Evolutionary conservation across 768 basidiomycete species (phyloP), one percentile per base, ranked within the genome.

Genomic region (Mrakia frigida): DNA sequence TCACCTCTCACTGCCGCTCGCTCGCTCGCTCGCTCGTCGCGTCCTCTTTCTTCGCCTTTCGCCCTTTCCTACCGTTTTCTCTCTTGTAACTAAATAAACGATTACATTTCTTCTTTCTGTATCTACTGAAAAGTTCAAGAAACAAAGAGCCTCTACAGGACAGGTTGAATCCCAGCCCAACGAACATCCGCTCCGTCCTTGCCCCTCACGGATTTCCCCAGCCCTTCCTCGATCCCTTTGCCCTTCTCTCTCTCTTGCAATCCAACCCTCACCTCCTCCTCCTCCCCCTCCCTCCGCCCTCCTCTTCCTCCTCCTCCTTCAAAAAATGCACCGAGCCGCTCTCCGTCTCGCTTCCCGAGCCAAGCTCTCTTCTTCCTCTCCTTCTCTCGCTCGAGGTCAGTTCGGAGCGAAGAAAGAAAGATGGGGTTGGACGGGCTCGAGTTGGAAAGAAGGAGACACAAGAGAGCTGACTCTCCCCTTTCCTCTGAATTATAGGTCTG

Each of bases 401-500:
- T 75, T 35, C 35, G 14, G 18, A 14, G 2, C 16, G 14, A 16
- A 16, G 43, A 46, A 46, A 14, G 16, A 3, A 50, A 50, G 46
- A 50, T 14, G 13, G 46, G 43, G 43, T 46, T 46, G 14, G 43
- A 2, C 16, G 43, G 13, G 18, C n/a, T 16, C 2, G 18, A 25
- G 37, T 46, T 56, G 18, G n/a, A n/a, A n/a, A n/a, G n/a, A n/a
- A n/a, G n/a, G n/a, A n/a, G n/a, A n/a, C n/a, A n/a, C n/a, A n/a
- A 31, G 28, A 60, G 23, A 50, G 46, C 52, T 39, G 56, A 25
- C 68, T 43, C 50, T 31, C 16, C 21, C 31, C 23, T 43, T 23
- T 6, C 31, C 28, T 33, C 46, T 35, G 10, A 25, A 35, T 28
- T 35, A 7, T 82, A 96, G 95, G 89, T 81, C 86, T 98, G 73